Evolutionary conservation across 345 rosid genomes (phyloP).

Genomic region (Citrus reticulata): DNA sequence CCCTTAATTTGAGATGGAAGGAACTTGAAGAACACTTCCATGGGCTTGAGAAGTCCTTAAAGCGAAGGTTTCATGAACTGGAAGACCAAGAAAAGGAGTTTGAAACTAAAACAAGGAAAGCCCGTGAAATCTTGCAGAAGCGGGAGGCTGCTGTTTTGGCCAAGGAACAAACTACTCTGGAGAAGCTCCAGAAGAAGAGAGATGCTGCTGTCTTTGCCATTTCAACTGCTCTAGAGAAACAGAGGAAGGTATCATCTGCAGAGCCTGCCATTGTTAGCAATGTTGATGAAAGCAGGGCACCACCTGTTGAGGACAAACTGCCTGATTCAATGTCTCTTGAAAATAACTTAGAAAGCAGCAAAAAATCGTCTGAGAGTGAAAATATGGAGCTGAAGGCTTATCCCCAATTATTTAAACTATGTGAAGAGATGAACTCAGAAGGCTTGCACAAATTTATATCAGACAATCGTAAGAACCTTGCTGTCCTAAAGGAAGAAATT

Average conservation of each 20-base stretch:
- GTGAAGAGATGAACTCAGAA: constrained; percentile 80
- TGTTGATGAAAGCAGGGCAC: constrained; percentile 38
- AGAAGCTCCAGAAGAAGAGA: constrained; percentile 84
- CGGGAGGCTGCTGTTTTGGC: constrained; percentile 82
- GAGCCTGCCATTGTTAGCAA: constrained; percentile 33
- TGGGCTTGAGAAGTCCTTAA: constrained; percentile 96
- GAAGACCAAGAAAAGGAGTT: constrained; percentile 93
- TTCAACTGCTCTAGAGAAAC: constrained; percentile 62
- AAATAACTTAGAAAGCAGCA: constrained; percentile 48
- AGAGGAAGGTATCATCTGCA: constrained; percentile 39
- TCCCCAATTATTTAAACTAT: constrained; percentile 74
- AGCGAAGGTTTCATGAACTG: constrained; percentile 94
- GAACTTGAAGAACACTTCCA: constrained; percentile 97
- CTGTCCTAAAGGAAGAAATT: constrained; percentile 81
- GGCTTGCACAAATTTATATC: constrained; percentile 95
- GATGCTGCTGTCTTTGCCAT: constrained; percentile 77
- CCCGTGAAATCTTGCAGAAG: constrained; percentile 65
- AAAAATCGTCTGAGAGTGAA: constrained; percentile 44
- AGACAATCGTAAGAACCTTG: constrained; percentile 97
- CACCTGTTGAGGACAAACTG: constrained; percentile 37
- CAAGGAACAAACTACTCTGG: constrained; percentile 73
- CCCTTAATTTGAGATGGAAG: constrained; percentile 93
- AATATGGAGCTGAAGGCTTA: constrained; percentile 59
- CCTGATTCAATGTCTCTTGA: constrained; percentile 44
- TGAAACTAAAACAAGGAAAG: constrained; percentile 70